These are phyloP conservation scores for Exophiala sideris DNA, from an alignment of 2,329 filamentous ascomycete genomes.

Conservation along the genomic window DNA sequence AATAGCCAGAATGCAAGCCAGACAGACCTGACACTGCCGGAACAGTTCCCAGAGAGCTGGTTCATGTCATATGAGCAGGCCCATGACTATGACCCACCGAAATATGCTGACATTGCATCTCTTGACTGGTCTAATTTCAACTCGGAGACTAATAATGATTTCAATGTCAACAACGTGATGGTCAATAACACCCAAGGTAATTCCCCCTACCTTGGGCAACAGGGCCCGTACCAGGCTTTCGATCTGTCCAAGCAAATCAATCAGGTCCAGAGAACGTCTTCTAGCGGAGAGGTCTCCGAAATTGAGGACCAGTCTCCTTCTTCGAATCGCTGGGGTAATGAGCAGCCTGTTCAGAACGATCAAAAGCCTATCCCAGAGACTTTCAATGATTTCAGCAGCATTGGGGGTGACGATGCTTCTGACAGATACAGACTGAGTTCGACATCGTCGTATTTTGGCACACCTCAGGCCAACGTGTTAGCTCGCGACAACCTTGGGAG, in stretches of 20 bases:
- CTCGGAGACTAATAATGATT: constrained; percentile 25
- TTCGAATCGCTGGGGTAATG: constrained; percentile 10
- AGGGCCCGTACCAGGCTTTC: constrained; percentile 9
- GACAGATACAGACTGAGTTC: constrained; percentile 42
- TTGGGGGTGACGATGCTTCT: constrained; percentile 39
- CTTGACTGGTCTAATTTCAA: constrained; percentile 51
- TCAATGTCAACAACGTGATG: constrained; percentile 1
- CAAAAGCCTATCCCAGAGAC: constrained; percentile 34
- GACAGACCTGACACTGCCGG: constrained; percentile 32
- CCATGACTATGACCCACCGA: constrained; percentile 33
- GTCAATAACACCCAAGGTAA: constrained; percentile 13
- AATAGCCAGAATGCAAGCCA: constrained; percentile 27
- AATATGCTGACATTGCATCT: constrained; percentile 16
- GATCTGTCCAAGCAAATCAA: constrained; percentile 20
- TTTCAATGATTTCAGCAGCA: constrained; percentile 33
- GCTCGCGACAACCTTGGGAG: constrained; percentile 40
- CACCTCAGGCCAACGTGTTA: constrained; percentile 41
- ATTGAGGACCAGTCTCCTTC: constrained; percentile 40
- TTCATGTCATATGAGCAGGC: constrained; percentile 42
- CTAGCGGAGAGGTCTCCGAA: constrained; percentile 50
- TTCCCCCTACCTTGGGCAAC: constrained; percentile 32
- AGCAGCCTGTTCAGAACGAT: constrained; percentile 13
- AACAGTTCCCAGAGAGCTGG: constrained; percentile 39
- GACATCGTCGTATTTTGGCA: constrained; percentile 42
- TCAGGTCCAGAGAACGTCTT: constrained; percentile 39